Evolutionary conservation across 192 early-diverging fungal species (phyloP).

Genomic region (Entomortierella parvispora): DNA sequence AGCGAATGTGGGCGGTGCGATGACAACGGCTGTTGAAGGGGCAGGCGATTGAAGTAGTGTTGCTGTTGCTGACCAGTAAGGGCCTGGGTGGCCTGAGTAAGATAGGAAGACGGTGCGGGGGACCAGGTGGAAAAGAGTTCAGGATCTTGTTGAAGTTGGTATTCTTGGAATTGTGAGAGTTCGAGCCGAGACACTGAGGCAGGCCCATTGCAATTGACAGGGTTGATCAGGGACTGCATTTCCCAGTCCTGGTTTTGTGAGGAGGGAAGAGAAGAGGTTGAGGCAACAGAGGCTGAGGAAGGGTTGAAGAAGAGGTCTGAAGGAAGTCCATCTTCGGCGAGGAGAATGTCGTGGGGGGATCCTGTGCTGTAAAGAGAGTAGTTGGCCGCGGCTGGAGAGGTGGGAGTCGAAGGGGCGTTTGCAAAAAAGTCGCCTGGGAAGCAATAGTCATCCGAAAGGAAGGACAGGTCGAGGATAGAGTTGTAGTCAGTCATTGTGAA

Average conservation of each 20-base stretch:
- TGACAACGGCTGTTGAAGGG: neutral
- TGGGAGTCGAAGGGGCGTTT: neutral
- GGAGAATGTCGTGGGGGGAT: slow-evolving; percentile 27
- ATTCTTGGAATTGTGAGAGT: slow-evolving; percentile 32
- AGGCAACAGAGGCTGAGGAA: neutral
- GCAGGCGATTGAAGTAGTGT: neutral
- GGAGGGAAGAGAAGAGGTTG: neutral
- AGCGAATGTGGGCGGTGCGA: slow-evolving; percentile 3
- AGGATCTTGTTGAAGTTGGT: slow-evolving; percentile 31
- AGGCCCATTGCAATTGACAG: slow-evolving; percentile 1
- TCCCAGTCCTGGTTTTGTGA: neutral
- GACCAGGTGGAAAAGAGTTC: slow-evolving; percentile 23
- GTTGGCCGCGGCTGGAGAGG: neutral
- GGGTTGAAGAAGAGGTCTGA: neutral
- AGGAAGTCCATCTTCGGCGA: slow-evolving; percentile 11
- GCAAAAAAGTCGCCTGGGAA: slow-evolving; percentile 31
- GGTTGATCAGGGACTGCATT: neutral
- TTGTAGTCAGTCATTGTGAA: slow-evolving; percentile 33
- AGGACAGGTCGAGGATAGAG: slow-evolving; percentile 43
- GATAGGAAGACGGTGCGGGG: slow-evolving; percentile 27
- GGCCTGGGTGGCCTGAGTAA: slow-evolving; percentile 39
- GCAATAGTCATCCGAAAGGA: slow-evolving; percentile 44
- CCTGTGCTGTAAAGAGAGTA: slow-evolving; percentile 33
- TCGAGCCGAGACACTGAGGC: slow-evolving; percentile 3
- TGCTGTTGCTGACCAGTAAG: slow-evolving; percentile 12